Evolutionary conservation across 257 asterid species (phyloP).

Genomic region (Paraleonurus japonicus): DNA sequence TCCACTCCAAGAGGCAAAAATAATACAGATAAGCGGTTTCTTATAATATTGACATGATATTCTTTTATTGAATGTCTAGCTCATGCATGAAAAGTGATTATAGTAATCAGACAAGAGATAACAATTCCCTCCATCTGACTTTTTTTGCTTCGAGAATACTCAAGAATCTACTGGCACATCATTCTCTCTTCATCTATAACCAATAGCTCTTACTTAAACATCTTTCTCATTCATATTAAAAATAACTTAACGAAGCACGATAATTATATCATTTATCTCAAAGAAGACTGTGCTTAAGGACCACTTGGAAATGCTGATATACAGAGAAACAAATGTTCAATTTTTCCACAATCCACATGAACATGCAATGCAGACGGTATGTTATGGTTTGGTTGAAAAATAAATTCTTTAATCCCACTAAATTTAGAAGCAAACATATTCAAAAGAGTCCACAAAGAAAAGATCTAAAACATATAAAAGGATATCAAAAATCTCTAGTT

Average conservation of each 20-base stretch:
- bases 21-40: not conserved
- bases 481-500: constrained; percentile 87
- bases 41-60: not conserved
- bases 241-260: not conserved
- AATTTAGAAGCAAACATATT: not conserved
- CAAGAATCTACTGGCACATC: not conserved
- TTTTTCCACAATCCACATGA: constrained; percentile 4
- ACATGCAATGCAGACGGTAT: not conserved
- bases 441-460: not conserved
- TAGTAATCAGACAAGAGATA: not conserved
- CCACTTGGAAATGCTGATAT: not conserved
- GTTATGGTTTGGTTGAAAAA: not conserved
- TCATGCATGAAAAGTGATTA: not conserved
- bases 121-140: constrained; percentile 4
- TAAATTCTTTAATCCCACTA: not conserved
- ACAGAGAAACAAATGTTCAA: not conserved
- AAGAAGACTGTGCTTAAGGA: not conserved
- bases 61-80: not conserved
- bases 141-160: not conserved
- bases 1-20: not conserved
- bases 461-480: constrained; percentile 36
- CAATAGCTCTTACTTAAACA: not conserved
- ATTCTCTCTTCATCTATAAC: not conserved
- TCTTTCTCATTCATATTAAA: not conserved
- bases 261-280: not conserved